phyloP scores from a whole-genome alignment of 2,329 filamentous ascomycete genomes.

The Verticillium alfalfae region DNA sequence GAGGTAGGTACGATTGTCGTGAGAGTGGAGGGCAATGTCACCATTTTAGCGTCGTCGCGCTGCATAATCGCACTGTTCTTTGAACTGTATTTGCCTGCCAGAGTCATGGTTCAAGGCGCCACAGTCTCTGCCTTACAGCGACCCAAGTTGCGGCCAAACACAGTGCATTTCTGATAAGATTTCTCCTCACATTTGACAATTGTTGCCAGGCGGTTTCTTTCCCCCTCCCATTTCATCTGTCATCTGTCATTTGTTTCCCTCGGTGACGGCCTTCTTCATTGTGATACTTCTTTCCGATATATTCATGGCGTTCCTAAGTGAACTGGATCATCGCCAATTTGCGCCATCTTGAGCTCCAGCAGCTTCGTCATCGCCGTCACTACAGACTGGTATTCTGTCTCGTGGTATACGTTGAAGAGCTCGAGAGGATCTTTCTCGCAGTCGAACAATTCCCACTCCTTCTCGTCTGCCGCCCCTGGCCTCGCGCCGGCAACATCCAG shows the following conservation, averaged over 20 bases:
- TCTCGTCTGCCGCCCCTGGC: slow-evolving; percentile 30
- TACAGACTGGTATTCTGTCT: slow-evolving; percentile 27
- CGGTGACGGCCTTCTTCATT: neutral
- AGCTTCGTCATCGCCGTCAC: slow-evolving; percentile 32
- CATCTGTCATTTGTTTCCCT: no score
- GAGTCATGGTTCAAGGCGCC: neutral
- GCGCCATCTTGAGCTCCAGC: slow-evolving; percentile 42
- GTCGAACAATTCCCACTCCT: slow-evolving; percentile 51
- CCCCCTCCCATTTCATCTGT: no score
- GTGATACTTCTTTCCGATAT: neutral
- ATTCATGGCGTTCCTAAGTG: slow-evolving; percentile 12
- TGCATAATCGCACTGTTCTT: neutral
- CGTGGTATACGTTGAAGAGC: slow-evolving; percentile 38
- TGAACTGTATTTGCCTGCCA: neutral
- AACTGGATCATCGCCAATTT: slow-evolving; percentile 42
- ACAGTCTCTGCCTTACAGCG: neutral
- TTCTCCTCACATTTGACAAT: no score
- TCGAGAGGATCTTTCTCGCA: slow-evolving; percentile 43
- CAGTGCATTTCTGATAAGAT: neutral
- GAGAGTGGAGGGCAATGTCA: neutral
- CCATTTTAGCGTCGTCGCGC: neutral
- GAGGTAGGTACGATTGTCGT: neutral
- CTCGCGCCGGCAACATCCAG: slow-evolving; percentile 38
- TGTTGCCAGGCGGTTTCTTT: no score
- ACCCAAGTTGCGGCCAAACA: neutral